Conservation (phyloP, 2,329 filamentous ascomycete species). For the Pezizomycotina sp. region DNA sequence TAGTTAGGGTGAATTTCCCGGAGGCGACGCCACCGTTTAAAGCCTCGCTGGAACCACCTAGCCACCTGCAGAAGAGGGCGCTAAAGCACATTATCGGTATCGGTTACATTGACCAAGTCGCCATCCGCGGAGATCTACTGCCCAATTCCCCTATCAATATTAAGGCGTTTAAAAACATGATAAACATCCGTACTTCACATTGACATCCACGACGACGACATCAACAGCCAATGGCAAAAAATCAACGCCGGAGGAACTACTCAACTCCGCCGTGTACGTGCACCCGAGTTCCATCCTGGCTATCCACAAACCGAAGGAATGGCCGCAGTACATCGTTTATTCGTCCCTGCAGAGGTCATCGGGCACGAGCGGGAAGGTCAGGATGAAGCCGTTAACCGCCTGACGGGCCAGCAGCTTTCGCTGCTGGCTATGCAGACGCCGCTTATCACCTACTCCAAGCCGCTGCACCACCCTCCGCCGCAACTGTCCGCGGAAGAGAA, state of each 20-base stretch:
- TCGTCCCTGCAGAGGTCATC: constrained; percentile 60
- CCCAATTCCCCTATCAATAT: constrained; percentile 45
- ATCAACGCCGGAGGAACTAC: constrained; percentile 32
- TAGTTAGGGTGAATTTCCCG: constrained; percentile 60
- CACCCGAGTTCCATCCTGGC: constrained; percentile 74
- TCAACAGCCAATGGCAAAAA: constrained; percentile 28
- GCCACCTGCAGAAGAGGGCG: constrained; percentile 53
- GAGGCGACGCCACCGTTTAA: constrained; percentile 40
- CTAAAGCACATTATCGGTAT: constrained; percentile 83
- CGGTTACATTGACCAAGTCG: constrained; percentile 87
- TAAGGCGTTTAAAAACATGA: constrained; percentile 30
- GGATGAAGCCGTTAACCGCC: constrained; percentile 79
- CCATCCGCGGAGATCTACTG: constrained; percentile 75
- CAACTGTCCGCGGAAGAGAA: constrained; percentile 33
- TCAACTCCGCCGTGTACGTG: constrained; percentile 61
- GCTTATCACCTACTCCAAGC: constrained; percentile 70
- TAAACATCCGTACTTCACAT: constrained; percentile 84
- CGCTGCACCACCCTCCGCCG: constrained; percentile 60
- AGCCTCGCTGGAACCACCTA: constrained; percentile 42
- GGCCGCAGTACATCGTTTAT: constrained; percentile 79
- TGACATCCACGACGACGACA: constrained; percentile 52
- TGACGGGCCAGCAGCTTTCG: constrained; percentile 59
- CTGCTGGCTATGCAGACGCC: constrained; percentile 71
- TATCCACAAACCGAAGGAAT: constrained; percentile 48
- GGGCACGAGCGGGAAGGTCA: constrained; percentile 46